phyloP scores from a whole-genome alignment of 495 filamentous ascomycete genomes.

The Echria macrotheca region DNA sequence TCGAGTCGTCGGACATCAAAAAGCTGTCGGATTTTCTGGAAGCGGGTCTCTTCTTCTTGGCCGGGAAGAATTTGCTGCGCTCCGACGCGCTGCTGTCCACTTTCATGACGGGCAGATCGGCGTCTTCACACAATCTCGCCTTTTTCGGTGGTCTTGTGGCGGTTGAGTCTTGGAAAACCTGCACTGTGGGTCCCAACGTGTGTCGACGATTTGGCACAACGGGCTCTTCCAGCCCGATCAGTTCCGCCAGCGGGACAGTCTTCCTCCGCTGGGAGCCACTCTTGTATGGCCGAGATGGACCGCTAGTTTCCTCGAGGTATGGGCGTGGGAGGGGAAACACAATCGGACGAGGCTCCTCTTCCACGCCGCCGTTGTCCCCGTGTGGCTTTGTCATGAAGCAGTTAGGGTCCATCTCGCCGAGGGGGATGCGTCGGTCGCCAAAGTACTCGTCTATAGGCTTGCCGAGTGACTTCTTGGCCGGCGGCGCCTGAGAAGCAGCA shows the following conservation, averaged over 20 bases:
- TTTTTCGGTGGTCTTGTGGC: conserved; percentile 44
- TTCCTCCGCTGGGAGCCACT: conserved; percentile 29
- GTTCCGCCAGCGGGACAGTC: conserved; percentile 36
- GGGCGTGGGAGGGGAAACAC: conserved; percentile 46
- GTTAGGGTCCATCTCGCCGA: conserved; percentile 85
- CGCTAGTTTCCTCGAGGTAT: conserved; percentile 30
- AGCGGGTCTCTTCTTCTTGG: conserved; percentile 13
- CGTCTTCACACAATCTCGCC: conserved; percentile 43
- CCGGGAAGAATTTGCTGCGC: conserved; percentile 40
- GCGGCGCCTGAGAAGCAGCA: conserved; percentile 22
- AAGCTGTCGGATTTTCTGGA: conserved; percentile 23
- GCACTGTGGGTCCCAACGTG: conserved; percentile 22
- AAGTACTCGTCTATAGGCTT: conserved; percentile 77
- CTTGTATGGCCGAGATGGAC: conserved; percentile 21
- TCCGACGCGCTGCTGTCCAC: conserved; percentile 16
- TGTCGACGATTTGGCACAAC: conserved; percentile 28
- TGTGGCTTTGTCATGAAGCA: conserved; percentile 49
- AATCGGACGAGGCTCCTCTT: conserved; percentile 30
- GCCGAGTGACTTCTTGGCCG: conserved; percentile 38
- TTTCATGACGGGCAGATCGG: conserved; percentile 2
- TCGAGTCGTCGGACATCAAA: conserved; percentile 42
- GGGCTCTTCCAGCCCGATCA: conserved; percentile 22
- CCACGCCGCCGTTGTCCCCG: conserved; percentile 15
- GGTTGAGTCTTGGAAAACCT: conserved; percentile 20
- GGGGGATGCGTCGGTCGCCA: conserved; percentile 63